Conservation (phyloP, 2,329 filamentous ascomycete species). For the Fusarium torreyae region DNA sequence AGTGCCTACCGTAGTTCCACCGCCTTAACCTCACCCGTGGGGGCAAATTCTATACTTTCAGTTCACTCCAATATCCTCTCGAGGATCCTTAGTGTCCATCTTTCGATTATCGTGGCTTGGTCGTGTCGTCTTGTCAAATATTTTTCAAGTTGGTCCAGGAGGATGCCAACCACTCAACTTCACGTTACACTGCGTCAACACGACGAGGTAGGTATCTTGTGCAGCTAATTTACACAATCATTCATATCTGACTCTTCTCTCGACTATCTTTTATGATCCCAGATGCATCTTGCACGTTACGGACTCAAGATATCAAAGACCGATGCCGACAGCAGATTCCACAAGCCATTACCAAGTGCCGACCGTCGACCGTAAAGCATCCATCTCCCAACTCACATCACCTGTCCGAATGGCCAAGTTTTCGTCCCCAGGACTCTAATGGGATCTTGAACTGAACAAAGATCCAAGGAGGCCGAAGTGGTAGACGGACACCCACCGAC, state of each 20-base stretch:
- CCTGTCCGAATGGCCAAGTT: no score
- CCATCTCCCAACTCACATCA: background rate
- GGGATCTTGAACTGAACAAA: background rate
- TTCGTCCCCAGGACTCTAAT: no score
- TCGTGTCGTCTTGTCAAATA: background rate
- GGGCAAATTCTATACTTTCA: background rate
- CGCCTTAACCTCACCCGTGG: background rate
- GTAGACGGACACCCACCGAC: background rate
- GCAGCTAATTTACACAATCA: background rate
- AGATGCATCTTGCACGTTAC: background rate
- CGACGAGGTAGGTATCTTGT: background rate
- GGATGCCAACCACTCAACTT: background rate
- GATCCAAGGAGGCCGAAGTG: background rate
- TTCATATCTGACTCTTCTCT: background rate
- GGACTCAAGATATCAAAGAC: background rate
- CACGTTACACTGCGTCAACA: background rate
- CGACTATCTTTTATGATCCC: no score
- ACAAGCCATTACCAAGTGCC: background rate
- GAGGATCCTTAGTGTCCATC: rapidly evolving
- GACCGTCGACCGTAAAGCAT: background rate
- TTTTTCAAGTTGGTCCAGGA: constrained; percentile 3
- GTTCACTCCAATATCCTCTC: background rate
- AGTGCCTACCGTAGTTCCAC: constrained; percentile 1
- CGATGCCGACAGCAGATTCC: background rate
- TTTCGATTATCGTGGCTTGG: background rate